These are phyloP conservation scores for Novymonas esmeraldas DNA, from an alignment of 208 protist genomes.

Conservation along the genomic window DNA sequence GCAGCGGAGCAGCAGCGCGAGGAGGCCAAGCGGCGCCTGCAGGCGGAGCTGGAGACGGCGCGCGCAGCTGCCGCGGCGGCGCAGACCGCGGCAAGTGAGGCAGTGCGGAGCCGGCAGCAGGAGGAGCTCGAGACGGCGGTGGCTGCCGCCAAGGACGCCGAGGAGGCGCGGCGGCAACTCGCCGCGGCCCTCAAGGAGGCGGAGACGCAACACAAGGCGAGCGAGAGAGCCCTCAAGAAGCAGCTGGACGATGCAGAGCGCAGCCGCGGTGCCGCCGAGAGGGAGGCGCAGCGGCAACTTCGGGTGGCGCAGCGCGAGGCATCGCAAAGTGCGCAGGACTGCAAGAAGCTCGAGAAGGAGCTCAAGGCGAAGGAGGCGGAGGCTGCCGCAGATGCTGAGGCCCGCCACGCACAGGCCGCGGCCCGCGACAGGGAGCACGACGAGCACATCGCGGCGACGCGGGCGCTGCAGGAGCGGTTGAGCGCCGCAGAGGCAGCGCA, in stretches of 20 bases:
- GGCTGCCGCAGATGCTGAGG: background rate
- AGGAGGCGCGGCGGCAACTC: background rate
- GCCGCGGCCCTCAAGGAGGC: constrained; percentile 3
- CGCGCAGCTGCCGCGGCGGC: too few species aligned
- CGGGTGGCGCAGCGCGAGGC: constrained; percentile 6
- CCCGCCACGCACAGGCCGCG: constrained; percentile 8
- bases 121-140: constrained; percentile 11
- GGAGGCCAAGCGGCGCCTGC: background rate
- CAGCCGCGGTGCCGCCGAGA: constrained; percentile 4
- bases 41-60: constrained; percentile 5
- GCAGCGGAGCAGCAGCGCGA: constrained; percentile 10
- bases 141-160: constrained; percentile 3
- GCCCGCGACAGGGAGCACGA: constrained; percentile 1
- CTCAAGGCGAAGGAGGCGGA: constrained; percentile 10
- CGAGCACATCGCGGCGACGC: background rate
- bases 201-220: background rate
- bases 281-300: constrained; percentile 14
- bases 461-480: background rate
- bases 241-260: constrained; percentile 12
- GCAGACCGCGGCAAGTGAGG: constrained; percentile 2
- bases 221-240: constrained; percentile 10
- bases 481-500: background rate
- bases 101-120: constrained; percentile 9
- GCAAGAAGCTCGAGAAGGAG: constrained; percentile 13
- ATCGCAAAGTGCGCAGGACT: constrained; percentile 13